Conservation (phyloP, 225 moss, liverwort and hornwort genomes). For the Polytrichum formosum region DNA sequence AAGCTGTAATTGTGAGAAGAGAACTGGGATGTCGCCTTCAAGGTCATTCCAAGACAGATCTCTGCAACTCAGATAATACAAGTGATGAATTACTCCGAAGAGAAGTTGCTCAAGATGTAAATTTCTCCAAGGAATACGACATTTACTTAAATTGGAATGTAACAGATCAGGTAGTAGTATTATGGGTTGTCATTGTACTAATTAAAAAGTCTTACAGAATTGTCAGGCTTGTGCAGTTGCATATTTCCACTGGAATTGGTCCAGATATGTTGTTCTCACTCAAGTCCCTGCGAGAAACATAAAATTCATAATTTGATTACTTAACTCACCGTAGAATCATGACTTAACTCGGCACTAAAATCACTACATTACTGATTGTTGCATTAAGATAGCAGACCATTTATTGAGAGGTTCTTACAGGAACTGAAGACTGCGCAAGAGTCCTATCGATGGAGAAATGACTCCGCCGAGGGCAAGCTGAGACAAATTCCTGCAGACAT, state of each 20-base stretch:
- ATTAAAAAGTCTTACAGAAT: constrained; percentile 27
- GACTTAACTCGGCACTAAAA: too few species aligned
- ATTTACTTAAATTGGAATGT: too few species aligned
- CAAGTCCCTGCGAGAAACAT: constrained; percentile 34
- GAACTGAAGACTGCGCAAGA: constrained; percentile 36
- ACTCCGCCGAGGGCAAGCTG: constrained; percentile 45
- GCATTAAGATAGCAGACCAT: neutral
- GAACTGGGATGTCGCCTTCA: constrained; percentile 53
- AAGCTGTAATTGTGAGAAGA: constrained; percentile 55
- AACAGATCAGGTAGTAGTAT: too few species aligned
- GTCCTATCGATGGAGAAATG: constrained; percentile 51
- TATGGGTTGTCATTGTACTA: neutral
- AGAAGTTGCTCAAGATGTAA: neutral
- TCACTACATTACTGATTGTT: too few species aligned
- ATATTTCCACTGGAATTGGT: constrained; percentile 50
- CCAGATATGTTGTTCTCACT: constrained; percentile 54
- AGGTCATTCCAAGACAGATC: constrained; percentile 56
- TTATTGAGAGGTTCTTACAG: constrained; percentile 24
- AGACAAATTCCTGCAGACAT: constrained; percentile 36
- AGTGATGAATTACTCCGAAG: neutral
- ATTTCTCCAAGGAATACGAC: too few species aligned
- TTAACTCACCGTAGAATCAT: too few species aligned
- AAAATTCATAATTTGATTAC: too few species aligned
- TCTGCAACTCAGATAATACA: constrained; percentile 23
- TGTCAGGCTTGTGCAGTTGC: constrained; percentile 49